phyloP scores from a whole-genome alignment of 192 early-diverging fungal species.

The Coemansia sp. region DNA sequence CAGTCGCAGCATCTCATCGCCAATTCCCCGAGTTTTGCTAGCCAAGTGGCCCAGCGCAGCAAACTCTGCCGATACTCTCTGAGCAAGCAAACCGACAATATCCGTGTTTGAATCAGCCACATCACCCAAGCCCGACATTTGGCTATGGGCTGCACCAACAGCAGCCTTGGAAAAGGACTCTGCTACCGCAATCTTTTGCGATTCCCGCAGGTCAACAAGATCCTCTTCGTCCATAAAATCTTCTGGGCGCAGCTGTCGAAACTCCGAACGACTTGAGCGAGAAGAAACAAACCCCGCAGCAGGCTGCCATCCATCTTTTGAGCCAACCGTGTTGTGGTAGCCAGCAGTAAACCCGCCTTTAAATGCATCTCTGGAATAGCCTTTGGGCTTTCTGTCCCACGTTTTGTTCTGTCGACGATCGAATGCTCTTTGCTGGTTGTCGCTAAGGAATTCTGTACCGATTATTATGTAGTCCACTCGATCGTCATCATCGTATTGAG shows the following conservation, averaged over 20 bases:
- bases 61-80: conserved; percentile 21
- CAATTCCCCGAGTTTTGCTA: conserved; percentile 19
- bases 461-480: conserved; percentile 38
- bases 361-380: conserved; percentile 88
- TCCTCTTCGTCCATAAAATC: conserved; percentile 99
- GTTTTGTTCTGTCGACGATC: conserved; percentile 27
- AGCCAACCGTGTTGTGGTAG: conserved; percentile 93
- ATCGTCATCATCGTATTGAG: conserved; percentile 4
- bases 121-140: background rate
- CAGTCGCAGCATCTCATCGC: conserved; percentile 64
- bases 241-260: conserved; percentile 57
- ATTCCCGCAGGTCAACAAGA: conserved; percentile 55
- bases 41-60: background rate
- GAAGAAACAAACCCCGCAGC: conserved; percentile 76
- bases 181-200: conserved; percentile 7
- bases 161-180: background rate
- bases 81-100: conserved; percentile 17
- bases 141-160: background rate
- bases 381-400: conserved; percentile 69
- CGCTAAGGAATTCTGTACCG: conserved; percentile 28
- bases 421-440: conserved; percentile 4
- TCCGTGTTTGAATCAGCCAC: background rate
- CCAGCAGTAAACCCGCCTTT: conserved; percentile 94
- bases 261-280: conserved; percentile 60
- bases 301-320: conserved; percentile 78